These are phyloP conservation scores for Ascochyta rabiei DNA, from an alignment of 2,329 filamentous ascomycete species.

Conservation along the genomic window DNA sequence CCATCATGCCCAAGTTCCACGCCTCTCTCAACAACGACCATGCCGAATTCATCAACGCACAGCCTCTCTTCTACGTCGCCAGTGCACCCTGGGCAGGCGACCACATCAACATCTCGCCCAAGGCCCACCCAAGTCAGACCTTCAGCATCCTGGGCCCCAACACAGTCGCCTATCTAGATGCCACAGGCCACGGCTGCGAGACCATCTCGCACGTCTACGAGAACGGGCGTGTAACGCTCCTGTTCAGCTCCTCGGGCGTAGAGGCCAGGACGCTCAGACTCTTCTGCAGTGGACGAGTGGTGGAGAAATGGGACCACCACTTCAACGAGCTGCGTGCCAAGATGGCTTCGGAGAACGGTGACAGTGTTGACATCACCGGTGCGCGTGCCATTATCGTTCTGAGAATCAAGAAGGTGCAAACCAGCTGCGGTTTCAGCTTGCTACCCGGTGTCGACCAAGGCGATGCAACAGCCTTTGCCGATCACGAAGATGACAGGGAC, in stretches of 20 bases:
- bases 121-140: constrained; percentile 68
- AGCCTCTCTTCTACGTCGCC: constrained; percentile 77
- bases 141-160: constrained; percentile 66
- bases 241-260: constrained; percentile 71
- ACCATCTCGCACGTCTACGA: constrained; percentile 78
- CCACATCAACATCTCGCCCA: constrained; percentile 79
- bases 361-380: constrained; percentile 31
- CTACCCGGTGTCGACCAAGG: constrained; percentile 48
- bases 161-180: constrained; percentile 72
- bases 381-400: constrained; percentile 64
- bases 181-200: constrained; percentile 76
- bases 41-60: constrained; percentile 66
- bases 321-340: constrained; percentile 43
- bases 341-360: constrained; percentile 50
- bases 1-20: constrained; percentile 66
- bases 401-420: constrained; percentile 68
- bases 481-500: constrained; percentile 24
- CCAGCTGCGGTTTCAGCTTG: constrained; percentile 70
- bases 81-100: constrained; percentile 70
- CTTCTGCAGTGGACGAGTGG: constrained; percentile 64
- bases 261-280: constrained; percentile 67
- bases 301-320: constrained; percentile 63
- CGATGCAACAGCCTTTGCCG: constrained; percentile 28
- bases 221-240: constrained; percentile 75
- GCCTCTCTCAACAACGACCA: constrained; percentile 62